Conservation (phyloP, 2,329 filamentous ascomycete genomes). For the Calcarisporium arbuscula region DNA sequence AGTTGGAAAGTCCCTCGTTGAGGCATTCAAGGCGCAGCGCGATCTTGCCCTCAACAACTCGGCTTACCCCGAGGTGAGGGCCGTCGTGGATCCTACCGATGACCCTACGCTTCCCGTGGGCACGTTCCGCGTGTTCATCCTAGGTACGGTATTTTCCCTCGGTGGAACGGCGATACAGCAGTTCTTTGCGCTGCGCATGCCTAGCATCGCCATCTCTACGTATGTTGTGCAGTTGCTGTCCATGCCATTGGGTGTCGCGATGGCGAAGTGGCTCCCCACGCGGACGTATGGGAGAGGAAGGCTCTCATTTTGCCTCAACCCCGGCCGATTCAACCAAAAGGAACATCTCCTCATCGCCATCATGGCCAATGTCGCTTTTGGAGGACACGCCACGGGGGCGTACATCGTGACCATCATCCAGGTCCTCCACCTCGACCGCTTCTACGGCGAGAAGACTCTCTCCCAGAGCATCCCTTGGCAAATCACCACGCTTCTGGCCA, state of each 20-base stretch:
- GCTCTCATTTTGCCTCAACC: constrained; percentile 32
- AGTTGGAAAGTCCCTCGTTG: constrained; percentile 11
- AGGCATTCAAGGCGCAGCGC: constrained; percentile 14
- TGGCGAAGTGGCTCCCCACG: constrained; percentile 18
- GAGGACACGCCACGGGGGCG: constrained; percentile 23
- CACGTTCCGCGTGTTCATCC: constrained; percentile 33
- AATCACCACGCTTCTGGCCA: constrained; percentile 37
- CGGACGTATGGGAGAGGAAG: constrained; percentile 4
- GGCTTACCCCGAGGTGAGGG: constrained; percentile 36
- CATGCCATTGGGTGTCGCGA: constrained; percentile 28
- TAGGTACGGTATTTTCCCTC: constrained; percentile 31
- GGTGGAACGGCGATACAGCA: constrained; percentile 17
- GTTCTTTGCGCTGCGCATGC: constrained; percentile 35
- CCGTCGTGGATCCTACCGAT: constrained; percentile 37
- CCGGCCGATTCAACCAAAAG: constrained; percentile 46
- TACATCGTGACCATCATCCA: constrained; percentile 41
- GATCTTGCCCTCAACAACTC: constrained; percentile 27
- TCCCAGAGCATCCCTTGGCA: constrained; percentile 35
- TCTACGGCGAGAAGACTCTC: constrained; percentile 34
- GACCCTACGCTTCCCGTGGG: constrained; percentile 31
- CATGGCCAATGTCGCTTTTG: constrained; percentile 46
- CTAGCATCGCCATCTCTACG: constrained; percentile 31
- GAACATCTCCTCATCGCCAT: constrained; percentile 49
- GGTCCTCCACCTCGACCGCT: constrained; percentile 36
- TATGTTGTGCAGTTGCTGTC: constrained; percentile 35